A percentile compares a stretch with the other conserved stretches of the same genome.
These are phyloP conservation scores for Mycena rosella DNA, from an alignment of 768 basidiomycete species.

Conservation along the genomic window DNA sequence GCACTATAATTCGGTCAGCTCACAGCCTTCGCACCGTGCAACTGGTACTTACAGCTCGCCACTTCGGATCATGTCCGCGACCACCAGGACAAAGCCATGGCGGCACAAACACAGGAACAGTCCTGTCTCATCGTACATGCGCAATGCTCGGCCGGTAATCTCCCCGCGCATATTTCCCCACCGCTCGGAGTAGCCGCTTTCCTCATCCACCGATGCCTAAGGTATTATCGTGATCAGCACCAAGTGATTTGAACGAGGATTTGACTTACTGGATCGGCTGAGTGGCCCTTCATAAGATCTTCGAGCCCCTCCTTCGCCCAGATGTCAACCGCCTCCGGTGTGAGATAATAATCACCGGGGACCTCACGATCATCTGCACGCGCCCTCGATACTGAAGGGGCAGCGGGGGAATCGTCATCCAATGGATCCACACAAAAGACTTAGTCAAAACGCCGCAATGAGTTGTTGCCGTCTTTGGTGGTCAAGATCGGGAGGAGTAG, in stretches of 20 bases:
- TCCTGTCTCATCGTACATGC: conserved; percentile 52
- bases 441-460: conserved; percentile 12
- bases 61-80: conserved; percentile 50
- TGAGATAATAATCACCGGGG: conserved; percentile 19
- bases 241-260: too few relatives aligned
- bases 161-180: conserved; percentile 40
- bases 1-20: conserved; percentile 6
- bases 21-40: neutral
- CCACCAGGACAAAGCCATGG: conserved; percentile 47
- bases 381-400: conserved; percentile 36
- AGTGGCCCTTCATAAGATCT: conserved; percentile 6
- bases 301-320: conserved; percentile 27
- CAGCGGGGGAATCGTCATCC: conserved; percentile 39
- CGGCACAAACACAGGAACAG: conserved; percentile 52
- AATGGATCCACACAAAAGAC: neutral
- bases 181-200: conserved; percentile 36
- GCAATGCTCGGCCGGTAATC: conserved; percentile 44
- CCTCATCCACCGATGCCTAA: conserved; percentile 48
- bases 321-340: conserved; percentile 9
- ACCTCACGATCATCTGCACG: conserved; percentile 29
- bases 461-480: conserved; percentile 51
- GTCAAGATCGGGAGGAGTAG: conserved; percentile 42
- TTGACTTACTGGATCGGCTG: neutral
- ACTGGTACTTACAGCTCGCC: conserved; percentile 50
- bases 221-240: too few relatives aligned